Percentiles rank a stretch among this genome's conserved stretches.
phyloP scores from a whole-genome alignment of 345 rosid species.

The Boechera divaricarpa region DNA sequence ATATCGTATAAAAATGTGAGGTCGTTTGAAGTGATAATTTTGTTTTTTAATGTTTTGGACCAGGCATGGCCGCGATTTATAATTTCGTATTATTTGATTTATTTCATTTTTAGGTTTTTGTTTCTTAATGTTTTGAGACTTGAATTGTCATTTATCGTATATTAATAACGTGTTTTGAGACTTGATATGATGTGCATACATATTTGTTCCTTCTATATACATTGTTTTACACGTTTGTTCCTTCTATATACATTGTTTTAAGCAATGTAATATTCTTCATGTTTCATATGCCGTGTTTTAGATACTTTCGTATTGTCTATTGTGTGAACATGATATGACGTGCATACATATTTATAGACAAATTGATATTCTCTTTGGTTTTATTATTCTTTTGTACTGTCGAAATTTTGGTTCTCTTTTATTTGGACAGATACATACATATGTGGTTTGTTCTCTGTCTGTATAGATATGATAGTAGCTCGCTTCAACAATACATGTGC shows the following conservation, averaged over 20 bases:
- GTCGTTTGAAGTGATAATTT: too few species aligned
- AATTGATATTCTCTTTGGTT: background rate
- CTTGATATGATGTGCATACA: background rate
- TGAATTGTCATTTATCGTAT: background rate
- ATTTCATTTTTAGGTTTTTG: background rate
- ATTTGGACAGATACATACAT: constrained; percentile 34
- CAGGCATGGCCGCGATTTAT: background rate
- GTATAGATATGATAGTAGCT: background rate
- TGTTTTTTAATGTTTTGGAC: too few species aligned
- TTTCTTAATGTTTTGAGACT: background rate
- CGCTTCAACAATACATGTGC: constrained; percentile 28
- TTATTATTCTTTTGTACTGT: constrained; percentile 25
- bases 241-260: background rate
- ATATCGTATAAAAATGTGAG: too few species aligned
- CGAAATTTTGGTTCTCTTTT: constrained; percentile 33
- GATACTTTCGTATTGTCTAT: constrained; percentile 1
- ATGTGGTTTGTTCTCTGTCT: constrained; percentile 19
- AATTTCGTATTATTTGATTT: background rate
- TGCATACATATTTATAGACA: constrained; percentile 12
- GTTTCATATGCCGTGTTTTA: constrained; percentile 4
- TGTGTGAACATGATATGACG: constrained; percentile 16
- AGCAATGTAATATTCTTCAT: constrained; percentile 30
- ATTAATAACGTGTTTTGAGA: background rate
- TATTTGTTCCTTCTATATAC: background rate
- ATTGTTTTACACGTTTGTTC: background rate